phyloP scores from a whole-genome alignment of 495 filamentous ascomycete genomes.

The Astrothelium macrocarpum region DNA sequence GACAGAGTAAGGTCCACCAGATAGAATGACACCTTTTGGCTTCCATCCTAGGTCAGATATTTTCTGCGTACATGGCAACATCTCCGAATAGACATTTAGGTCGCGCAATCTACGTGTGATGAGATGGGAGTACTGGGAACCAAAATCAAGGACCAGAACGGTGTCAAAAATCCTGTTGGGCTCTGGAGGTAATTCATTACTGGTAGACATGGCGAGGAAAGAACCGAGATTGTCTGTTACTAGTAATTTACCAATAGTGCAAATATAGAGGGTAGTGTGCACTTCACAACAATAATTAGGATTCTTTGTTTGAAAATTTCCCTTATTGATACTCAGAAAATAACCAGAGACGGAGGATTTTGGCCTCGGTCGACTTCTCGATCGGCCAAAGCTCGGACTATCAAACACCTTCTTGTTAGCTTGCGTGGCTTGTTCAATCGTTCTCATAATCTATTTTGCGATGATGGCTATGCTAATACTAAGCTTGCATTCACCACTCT shows the following conservation, averaged over 20 bases:
- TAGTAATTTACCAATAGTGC: neutral
- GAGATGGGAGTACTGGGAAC: constrained; percentile 61
- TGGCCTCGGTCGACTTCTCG: too few relatives aligned
- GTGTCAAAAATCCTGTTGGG: constrained; percentile 55
- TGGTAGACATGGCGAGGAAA: constrained; percentile 25
- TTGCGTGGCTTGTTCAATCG: too few relatives aligned
- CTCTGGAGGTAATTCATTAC: constrained; percentile 31
- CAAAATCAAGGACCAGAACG: constrained; percentile 58
- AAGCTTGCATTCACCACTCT: too few relatives aligned
- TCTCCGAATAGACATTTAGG: constrained; percentile 80
- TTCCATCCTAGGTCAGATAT: constrained; percentile 65
- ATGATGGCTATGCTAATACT: too few relatives aligned
- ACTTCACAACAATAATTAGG: neutral
- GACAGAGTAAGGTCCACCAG: constrained; percentile 65
- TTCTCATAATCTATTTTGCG: too few relatives aligned
- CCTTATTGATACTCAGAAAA: constrained; percentile 8
- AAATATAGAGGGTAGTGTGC: too few relatives aligned
- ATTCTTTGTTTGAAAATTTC: neutral
- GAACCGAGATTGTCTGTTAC: neutral
- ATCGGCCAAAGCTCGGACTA: too few relatives aligned
- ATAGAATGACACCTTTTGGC: constrained; percentile 74
- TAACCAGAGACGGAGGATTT: too few relatives aligned
- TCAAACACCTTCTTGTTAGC: too few relatives aligned
- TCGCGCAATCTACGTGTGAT: constrained; percentile 68
- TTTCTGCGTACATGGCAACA: constrained; percentile 88